Evolutionary conservation across 2,329 filamentous ascomycete genomes (phyloP).

Genomic region (Lasiodiplodia hormozganensis): DNA sequence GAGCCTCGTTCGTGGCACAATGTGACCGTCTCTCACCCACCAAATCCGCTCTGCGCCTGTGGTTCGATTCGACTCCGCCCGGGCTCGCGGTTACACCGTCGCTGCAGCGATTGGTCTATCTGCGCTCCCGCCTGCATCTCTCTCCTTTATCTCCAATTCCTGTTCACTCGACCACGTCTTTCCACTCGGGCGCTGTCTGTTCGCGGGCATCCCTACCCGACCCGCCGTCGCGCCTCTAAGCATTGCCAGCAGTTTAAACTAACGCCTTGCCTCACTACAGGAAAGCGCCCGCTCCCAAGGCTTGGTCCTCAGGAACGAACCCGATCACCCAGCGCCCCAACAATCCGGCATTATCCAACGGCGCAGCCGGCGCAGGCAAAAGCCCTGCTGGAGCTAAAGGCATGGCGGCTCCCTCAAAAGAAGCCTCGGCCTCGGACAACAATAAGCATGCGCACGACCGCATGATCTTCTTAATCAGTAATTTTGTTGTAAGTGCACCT

Average conservation of each 20-base stretch:
- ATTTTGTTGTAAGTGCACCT: slow-evolving; percentile 60
- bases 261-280: slow-evolving; percentile 39
- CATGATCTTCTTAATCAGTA: slow-evolving; percentile 64
- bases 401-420: slow-evolving; percentile 41
- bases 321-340: slow-evolving; percentile 65
- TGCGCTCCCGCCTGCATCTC: slow-evolving; percentile 24
- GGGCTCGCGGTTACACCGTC: slow-evolving; percentile 29
- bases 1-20: slow-evolving; percentile 28
- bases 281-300: slow-evolving; percentile 62
- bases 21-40: slow-evolving; percentile 17
- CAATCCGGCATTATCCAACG: slow-evolving; percentile 51
- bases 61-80: slow-evolving; percentile 30
- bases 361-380: slow-evolving; percentile 53
- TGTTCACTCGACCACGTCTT: slow-evolving; percentile 2
- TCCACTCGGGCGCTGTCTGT: neutral
- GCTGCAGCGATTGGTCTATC: slow-evolving; percentile 24
- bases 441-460: slow-evolving; percentile 65
- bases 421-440: slow-evolving; percentile 25
- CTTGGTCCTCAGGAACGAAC: slow-evolving; percentile 67
- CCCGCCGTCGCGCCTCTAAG: neutral
- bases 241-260: neutral
- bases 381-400: slow-evolving; percentile 47
- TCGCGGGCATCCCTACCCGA: neutral
- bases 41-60: slow-evolving; percentile 27
- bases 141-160: slow-evolving; percentile 24